phyloP scores from a whole-genome alignment of 305 asterid genomes.

The Coffea humblotiana region DNA sequence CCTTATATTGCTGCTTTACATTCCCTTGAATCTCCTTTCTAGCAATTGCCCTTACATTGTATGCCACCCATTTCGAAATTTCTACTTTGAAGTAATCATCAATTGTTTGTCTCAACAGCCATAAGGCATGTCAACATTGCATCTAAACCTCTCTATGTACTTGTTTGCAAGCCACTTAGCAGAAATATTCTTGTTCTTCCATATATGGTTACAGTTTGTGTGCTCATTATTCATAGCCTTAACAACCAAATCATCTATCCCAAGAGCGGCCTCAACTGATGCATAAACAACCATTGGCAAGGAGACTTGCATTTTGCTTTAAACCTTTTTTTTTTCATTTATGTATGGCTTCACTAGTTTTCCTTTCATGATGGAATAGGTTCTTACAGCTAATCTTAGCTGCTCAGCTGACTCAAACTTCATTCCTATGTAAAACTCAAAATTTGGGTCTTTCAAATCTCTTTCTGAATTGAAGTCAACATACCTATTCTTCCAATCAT shows the following conservation, averaged over 20 bases:
- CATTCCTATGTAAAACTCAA: too few relatives aligned
- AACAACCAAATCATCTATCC: not conserved
- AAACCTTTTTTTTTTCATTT: not conserved
- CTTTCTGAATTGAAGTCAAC: too few relatives aligned
- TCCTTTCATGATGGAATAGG: not conserved
- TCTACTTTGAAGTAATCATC: not conserved
- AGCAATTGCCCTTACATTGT: not conserved
- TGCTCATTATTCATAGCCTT: not conserved
- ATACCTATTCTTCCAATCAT: too few relatives aligned
- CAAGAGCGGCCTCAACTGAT: not conserved
- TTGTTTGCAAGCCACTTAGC: not conserved
- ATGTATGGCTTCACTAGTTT: not conserved
- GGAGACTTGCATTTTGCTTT: not conserved
- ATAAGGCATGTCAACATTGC: not conserved
- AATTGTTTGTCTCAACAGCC: not conserved
- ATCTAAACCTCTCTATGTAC: not conserved
- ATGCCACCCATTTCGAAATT: not conserved
- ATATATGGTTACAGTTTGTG: not conserved
- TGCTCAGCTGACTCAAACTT: too few relatives aligned
- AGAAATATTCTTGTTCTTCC: not conserved
- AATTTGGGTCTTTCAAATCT: too few relatives aligned
- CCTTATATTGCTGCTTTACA: too few relatives aligned
- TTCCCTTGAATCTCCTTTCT: not conserved
- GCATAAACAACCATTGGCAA: not conserved
- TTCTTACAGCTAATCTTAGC: not conserved